Conservation (phyloP, 2,329 filamentous ascomycete genomes). For the Biscogniauxia marginata region DNA sequence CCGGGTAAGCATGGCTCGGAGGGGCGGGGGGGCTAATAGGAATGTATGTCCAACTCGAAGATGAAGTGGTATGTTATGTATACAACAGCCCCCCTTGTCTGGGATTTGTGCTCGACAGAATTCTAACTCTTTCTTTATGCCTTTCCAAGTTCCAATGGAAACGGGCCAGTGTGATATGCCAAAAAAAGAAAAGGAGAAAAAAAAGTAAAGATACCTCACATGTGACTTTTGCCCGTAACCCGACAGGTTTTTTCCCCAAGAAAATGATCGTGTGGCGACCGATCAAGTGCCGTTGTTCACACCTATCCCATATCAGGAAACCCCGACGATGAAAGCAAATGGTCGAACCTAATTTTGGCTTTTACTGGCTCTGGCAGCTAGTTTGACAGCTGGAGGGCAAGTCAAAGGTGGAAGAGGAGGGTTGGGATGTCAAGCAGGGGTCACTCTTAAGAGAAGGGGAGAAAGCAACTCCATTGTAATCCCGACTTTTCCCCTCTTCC, state of each 20-base stretch:
- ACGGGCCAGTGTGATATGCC: not conserved
- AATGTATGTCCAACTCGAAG: too few species aligned
- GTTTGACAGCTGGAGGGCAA: conserved; percentile 1
- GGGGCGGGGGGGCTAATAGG: too few species aligned
- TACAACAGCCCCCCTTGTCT: too few species aligned
- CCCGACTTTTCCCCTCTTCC: not conserved
- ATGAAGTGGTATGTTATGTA: too few species aligned
- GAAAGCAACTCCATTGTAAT: not conserved
- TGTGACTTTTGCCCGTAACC: not conserved
- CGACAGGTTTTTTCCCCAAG: not conserved
- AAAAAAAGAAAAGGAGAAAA: not conserved
- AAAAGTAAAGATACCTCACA: not conserved
- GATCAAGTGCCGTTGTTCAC: too few species aligned
- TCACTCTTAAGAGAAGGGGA: not conserved
- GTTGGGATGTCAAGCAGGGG: not conserved
- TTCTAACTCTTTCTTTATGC: too few species aligned
- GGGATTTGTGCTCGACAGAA: too few species aligned
- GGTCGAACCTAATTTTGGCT: conserved; percentile 6
- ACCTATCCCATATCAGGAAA: not conserved
- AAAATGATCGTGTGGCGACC: too few species aligned
- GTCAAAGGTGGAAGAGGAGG: not conserved
- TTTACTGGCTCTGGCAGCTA: conserved; percentile 5
- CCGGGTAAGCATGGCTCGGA: not conserved
- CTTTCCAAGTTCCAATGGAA: too few species aligned
- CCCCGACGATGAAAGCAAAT: too few species aligned